Percentiles rank a stretch among this genome's conserved stretches.
Evolutionary conservation across 2,329 filamentous ascomycete genomes (phyloP).

Genomic region (Calonectria fujianensis): DNA sequence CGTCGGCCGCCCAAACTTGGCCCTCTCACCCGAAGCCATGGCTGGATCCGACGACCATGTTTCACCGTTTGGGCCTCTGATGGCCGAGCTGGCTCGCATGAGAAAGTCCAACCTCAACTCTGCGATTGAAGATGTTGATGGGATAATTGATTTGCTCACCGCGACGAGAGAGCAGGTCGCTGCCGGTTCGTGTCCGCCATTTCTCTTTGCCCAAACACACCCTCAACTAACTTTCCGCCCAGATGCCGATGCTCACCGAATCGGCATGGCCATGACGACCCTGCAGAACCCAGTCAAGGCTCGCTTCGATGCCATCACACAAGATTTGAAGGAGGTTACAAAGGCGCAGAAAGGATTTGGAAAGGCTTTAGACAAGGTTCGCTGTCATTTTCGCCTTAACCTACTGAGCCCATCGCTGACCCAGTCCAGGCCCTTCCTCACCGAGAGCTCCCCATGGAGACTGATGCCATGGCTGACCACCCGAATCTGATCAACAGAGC

Average conservation of each 20-base stretch:
- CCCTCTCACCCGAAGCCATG: slow-evolving; percentile 52
- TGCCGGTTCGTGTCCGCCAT: slow-evolving; percentile 68
- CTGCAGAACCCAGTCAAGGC: slow-evolving; percentile 90
- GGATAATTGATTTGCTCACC: slow-evolving; percentile 85
- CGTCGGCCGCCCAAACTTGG: not conserved
- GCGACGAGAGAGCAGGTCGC: slow-evolving; percentile 84
- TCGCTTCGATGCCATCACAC: slow-evolving; percentile 86
- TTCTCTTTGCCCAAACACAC: not conserved
- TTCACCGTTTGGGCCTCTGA: slow-evolving; percentile 73
- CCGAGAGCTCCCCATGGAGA: slow-evolving; percentile 83
- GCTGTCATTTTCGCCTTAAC: not conserved
- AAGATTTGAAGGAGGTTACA: slow-evolving; percentile 88
- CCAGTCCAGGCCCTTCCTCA: slow-evolving; percentile 61
- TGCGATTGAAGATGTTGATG: slow-evolving; percentile 87
- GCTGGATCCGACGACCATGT: slow-evolving; percentile 59
- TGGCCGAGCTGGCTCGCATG: slow-evolving; percentile 84
- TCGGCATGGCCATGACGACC: slow-evolving; percentile 85
- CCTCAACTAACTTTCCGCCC: slow-evolving; percentile 41
- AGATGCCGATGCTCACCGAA: slow-evolving; percentile 70
- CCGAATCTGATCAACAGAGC: slow-evolving; percentile 90
- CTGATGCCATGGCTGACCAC: slow-evolving; percentile 86
- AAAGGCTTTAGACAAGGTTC: slow-evolving; percentile 88
- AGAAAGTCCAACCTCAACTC: slow-evolving; percentile 80
- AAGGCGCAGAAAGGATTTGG: slow-evolving; percentile 88
- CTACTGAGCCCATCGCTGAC: slow-evolving; percentile 42